Evolutionary conservation across 345 rosid genomes (phyloP).

Genomic region (Ceriops zippeliana): DNA sequence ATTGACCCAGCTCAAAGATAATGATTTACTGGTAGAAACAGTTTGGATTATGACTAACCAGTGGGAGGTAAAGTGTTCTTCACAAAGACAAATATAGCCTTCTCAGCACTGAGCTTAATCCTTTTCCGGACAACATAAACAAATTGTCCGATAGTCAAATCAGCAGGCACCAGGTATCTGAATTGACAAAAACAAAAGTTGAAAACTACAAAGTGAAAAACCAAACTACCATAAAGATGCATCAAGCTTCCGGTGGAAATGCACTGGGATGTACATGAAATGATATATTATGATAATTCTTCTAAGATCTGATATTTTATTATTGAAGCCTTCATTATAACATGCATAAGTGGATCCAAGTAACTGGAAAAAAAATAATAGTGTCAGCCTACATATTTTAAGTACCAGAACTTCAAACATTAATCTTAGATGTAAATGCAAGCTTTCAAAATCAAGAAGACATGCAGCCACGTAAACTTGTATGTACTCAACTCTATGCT

Average conservation of each 20-base stretch:
- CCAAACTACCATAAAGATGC: background rate
- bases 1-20: background rate
- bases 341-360: background rate
- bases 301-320: background rate
- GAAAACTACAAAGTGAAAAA: background rate
- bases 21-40: background rate
- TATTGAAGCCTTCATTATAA: background rate
- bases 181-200: slow-evolving; percentile 6
- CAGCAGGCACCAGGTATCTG: slow-evolving; percentile 77
- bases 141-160: slow-evolving; percentile 71
- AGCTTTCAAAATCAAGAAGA: no score
- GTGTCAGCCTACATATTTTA: no score
- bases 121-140: slow-evolving; percentile 76
- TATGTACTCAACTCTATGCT: no score
- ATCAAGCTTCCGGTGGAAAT: background rate
- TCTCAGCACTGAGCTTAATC: slow-evolving; percentile 71
- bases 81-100: slow-evolving; percentile 69
- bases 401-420: no score
- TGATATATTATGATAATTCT: background rate
- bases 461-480: no score
- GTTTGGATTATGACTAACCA: slow-evolving; percentile 28
- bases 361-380: no score
- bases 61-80: slow-evolving; percentile 65
- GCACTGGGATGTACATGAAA: background rate
- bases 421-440: no score